These are phyloP conservation scores for Forsythia viridissima DNA, from an alignment of 257 asterid species.

Conservation along the genomic window DNA sequence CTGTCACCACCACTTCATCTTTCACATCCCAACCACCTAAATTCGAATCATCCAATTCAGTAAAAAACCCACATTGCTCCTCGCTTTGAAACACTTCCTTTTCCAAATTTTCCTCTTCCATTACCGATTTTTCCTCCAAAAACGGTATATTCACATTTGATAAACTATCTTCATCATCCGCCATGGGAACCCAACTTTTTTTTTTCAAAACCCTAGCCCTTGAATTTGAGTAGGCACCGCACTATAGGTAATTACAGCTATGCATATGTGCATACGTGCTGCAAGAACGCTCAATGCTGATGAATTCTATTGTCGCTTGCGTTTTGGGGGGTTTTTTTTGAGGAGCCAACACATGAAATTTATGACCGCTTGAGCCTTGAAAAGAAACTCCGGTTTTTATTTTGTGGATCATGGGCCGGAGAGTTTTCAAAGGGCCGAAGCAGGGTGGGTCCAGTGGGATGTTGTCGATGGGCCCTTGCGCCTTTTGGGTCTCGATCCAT, in stretches of 20 bases:
- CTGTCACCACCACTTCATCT: slow-evolving; percentile 25
- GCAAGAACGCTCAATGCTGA: not conserved
- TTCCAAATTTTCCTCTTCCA: slow-evolving; percentile 34
- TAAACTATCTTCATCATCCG: slow-evolving; percentile 42
- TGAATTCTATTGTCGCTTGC: not conserved
- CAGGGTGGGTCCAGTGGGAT: too few relatives aligned
- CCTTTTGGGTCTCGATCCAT: too few relatives aligned
- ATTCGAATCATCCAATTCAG: slow-evolving; percentile 33
- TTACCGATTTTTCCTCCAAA: slow-evolving; percentile 20
- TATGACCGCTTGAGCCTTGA: too few relatives aligned
- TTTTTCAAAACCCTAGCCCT: slow-evolving; percentile 65
- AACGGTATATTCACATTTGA: slow-evolving; percentile 34
- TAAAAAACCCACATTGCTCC: slow-evolving; percentile 39
- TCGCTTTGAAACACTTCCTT: slow-evolving; percentile 21
- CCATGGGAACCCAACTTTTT: slow-evolving; percentile 24
- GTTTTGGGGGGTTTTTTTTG: not conserved
- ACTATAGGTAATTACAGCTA: not conserved
- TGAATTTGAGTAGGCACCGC: slow-evolving; percentile 14
- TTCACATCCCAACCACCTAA: slow-evolving; percentile 22
- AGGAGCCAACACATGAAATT: not conserved
- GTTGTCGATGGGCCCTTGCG: too few relatives aligned
- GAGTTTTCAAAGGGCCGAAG: too few relatives aligned
- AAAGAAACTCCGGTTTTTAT: too few relatives aligned
- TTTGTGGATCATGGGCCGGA: too few relatives aligned
- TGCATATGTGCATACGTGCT: not conserved